Evolutionary conservation across 495 filamentous ascomycete genomes (phyloP).

Genomic region (Patellaria atrata): DNA sequence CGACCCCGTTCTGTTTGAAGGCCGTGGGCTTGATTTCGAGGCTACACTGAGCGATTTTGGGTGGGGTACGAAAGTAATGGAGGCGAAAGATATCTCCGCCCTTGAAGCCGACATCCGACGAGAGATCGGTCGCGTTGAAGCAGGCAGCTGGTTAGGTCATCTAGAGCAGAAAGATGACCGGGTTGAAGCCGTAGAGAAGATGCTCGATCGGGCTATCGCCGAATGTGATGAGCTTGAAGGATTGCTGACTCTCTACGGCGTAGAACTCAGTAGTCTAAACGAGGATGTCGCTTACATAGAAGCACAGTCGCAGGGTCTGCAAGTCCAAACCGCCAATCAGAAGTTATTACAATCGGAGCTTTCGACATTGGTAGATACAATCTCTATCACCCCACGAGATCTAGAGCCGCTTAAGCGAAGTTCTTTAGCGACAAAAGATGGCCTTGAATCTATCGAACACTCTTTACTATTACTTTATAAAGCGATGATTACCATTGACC

Average conservation of each 20-base stretch:
- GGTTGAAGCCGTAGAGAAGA: constrained; percentile 61
- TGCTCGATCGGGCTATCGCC: constrained; percentile 75
- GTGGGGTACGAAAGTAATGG: constrained; percentile 65
- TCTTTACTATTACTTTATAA: constrained; percentile 73
- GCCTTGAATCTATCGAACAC: constrained; percentile 59
- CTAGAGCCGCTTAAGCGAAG: constrained; percentile 58
- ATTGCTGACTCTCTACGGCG: constrained; percentile 79
- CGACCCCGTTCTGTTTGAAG: constrained; percentile 53
- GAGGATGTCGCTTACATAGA: constrained; percentile 96
- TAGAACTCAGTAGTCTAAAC: constrained; percentile 82
- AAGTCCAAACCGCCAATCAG: constrained; percentile 94
- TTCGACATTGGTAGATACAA: constrained; percentile 63
- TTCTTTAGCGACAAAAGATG: constrained; percentile 53
- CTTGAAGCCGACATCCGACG: constrained; percentile 71
- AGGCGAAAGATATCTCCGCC: constrained; percentile 61
- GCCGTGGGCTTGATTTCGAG: constrained; percentile 57
- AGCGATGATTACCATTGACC: constrained; percentile 90
- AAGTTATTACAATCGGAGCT: constrained; percentile 84
- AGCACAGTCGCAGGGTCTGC: constrained; percentile 87
- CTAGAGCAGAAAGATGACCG: constrained; percentile 83
- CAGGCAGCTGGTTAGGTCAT: constrained; percentile 79
- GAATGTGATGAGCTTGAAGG: constrained; percentile 96
- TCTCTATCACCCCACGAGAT: constrained; percentile 66
- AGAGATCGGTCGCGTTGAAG: constrained; percentile 79
- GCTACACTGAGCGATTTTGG: constrained; percentile 74